Conservation (phyloP, 176 grass and related monocot genomes). For the Carex scoparia region DNA sequence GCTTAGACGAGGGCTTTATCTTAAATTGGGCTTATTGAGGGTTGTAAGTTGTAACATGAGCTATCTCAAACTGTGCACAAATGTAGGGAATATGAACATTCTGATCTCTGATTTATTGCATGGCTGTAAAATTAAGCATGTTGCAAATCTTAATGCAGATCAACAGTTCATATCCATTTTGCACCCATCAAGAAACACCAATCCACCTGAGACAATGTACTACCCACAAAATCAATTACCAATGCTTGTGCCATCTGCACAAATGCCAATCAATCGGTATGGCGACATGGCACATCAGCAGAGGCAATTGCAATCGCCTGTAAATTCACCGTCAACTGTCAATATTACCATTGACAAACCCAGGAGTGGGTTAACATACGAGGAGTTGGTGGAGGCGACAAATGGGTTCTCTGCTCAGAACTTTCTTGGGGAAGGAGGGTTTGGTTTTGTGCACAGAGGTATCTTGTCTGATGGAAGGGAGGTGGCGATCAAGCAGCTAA, state of each 20-base stretch:
- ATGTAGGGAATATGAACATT: neutral
- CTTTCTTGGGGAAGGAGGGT: slow-evolving; percentile 41
- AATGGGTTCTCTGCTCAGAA: slow-evolving; percentile 27
- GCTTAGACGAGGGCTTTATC: no score
- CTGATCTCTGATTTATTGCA: neutral
- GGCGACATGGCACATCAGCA: neutral
- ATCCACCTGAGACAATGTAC: neutral
- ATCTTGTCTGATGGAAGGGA: slow-evolving; percentile 26
- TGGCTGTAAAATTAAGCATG: neutral
- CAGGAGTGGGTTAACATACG: slow-evolving; percentile 9
- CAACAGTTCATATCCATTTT: neutral
- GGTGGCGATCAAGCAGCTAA: slow-evolving; percentile 30
- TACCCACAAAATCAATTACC: neutral
- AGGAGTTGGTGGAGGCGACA: slow-evolving; percentile 26
- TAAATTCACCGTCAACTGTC: neutral
- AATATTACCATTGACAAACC: neutral
- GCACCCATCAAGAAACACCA: neutral
- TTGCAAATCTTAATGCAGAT: neutral
- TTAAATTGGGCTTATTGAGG: neutral
- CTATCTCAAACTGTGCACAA: neutral
- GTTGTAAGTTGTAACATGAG: neutral
- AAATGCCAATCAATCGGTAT: neutral
- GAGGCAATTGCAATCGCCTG: neutral
- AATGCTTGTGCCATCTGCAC: neutral
- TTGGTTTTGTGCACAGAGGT: slow-evolving; percentile 33